These are phyloP conservation scores for Aspergillus melleus DNA, from an alignment of 2,329 filamentous ascomycete species.

Conservation along the genomic window DNA sequence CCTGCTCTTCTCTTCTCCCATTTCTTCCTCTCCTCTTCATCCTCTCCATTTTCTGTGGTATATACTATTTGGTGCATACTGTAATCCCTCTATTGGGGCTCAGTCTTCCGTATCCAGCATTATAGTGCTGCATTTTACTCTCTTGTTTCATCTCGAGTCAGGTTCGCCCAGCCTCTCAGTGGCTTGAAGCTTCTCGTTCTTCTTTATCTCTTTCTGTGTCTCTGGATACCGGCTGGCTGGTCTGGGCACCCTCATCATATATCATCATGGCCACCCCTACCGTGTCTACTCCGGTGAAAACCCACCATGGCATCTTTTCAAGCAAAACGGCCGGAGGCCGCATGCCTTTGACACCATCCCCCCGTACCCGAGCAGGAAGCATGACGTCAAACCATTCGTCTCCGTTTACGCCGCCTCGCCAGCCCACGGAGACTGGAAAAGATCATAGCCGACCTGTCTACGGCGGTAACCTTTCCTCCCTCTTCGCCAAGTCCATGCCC, in stretches of 20 bases:
- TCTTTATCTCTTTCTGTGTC: constrained; percentile 1
- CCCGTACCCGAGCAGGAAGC: constrained; percentile 61
- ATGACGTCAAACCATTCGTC: constrained; percentile 60
- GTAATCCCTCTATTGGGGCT: constrained; percentile 24
- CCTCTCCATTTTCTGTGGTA: constrained; percentile 21
- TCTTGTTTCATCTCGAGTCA: constrained; percentile 10
- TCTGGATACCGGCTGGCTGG: not conserved
- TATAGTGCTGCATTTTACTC: constrained; percentile 17
- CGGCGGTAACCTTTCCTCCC: constrained; percentile 74
- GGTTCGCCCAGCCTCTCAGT: constrained; percentile 7
- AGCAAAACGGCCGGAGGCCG: constrained; percentile 90
- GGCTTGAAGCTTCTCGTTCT: constrained; percentile 23
- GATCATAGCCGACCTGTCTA: constrained; percentile 69
- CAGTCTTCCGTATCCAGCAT: constrained; percentile 24
- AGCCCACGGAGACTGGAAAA: constrained; percentile 56
- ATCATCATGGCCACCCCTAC: constrained; percentile 75
- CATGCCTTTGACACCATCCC: constrained; percentile 91
- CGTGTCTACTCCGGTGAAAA: constrained; percentile 91
- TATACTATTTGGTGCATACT: constrained; percentile 33
- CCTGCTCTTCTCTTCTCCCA: constrained; percentile 24
- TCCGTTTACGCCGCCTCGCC: constrained; percentile 73
- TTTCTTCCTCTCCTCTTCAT: constrained; percentile 24
- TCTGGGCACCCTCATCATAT: constrained; percentile 5
- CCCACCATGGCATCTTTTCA: constrained; percentile 89
- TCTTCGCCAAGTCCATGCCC: constrained; percentile 68